phyloP scores from a whole-genome alignment of 2,329 filamentous ascomycete species.

The Cryphonectria naterciae region DNA sequence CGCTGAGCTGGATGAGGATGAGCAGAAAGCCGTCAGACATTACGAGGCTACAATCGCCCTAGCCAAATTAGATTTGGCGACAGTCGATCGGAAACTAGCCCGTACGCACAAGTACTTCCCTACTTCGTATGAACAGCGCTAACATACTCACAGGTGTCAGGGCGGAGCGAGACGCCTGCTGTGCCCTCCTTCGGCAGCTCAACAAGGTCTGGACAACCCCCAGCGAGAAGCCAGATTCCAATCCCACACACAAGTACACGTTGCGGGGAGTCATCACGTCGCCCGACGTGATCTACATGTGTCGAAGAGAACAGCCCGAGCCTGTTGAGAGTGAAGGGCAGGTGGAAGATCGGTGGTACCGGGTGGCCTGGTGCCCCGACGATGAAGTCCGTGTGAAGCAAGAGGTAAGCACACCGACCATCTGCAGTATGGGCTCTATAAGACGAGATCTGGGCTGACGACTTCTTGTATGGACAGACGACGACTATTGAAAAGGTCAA shows the following conservation, averaged over 20 bases:
- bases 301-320: constrained; percentile 32
- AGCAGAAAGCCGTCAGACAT: constrained; percentile 27
- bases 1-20: constrained; percentile 29
- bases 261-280: constrained; percentile 38
- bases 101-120: constrained; percentile 7
- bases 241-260: constrained; percentile 36
- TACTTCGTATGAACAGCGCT: neutral
- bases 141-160: constrained; percentile 21
- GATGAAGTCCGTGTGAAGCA: constrained; percentile 31
- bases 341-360: constrained; percentile 38
- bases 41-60: constrained; percentile 31
- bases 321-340: constrained; percentile 29
- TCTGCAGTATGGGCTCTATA: neutral
- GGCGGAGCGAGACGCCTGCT: constrained; percentile 22
- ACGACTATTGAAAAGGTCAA: constrained; percentile 32
- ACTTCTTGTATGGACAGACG: constrained; percentile 18
- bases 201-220: constrained; percentile 20
- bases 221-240: constrained; percentile 31
- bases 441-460: constrained; percentile 1
- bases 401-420: constrained; percentile 24
- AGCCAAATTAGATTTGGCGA: constrained; percentile 29
- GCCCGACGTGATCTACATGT: constrained; percentile 36
- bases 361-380: constrained; percentile 30
- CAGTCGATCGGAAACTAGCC: constrained; percentile 27
- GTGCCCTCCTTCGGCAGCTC: constrained; percentile 22